These are phyloP conservation scores for Tuber umbilicatum DNA, from an alignment of 495 filamentous ascomycete genomes.

Conservation along the genomic window DNA sequence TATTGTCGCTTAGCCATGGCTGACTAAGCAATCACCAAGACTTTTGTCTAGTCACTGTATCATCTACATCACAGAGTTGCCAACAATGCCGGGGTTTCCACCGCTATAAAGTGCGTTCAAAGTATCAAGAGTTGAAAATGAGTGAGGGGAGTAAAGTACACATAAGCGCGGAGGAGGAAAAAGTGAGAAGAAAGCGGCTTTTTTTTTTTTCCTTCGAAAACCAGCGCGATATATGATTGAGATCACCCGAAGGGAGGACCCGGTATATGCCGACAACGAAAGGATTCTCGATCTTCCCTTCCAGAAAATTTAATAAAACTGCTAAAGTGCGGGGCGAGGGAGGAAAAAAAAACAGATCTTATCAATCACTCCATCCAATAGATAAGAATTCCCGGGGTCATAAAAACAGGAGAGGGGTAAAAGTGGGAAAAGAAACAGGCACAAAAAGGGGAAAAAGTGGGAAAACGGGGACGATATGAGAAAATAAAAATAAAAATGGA, in stretches of 20 bases:
- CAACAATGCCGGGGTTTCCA: not conserved
- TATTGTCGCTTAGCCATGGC: no score
- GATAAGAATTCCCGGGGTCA: not conserved
- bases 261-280: constrained; percentile 21
- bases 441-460: not conserved
- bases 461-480: not conserved
- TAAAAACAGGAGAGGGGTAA: not conserved
- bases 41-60: no score
- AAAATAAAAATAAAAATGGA: not conserved
- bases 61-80: not conserved
- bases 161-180: constrained; percentile 5
- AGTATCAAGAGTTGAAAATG: constrained; percentile 13
- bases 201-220: not conserved
- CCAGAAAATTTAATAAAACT: constrained; percentile 17
- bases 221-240: not conserved
- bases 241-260: constrained; percentile 10
- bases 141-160: constrained; percentile 6
- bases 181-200: constrained; percentile 9
- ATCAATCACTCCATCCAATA: not conserved
- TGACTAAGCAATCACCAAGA: no score
- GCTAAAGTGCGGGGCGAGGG: constrained; percentile 19
- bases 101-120: not conserved
- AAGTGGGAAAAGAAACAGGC: constrained; percentile 10
- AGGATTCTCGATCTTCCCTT: constrained; percentile 20
- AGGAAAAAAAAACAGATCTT: constrained; percentile 21